Conservation (phyloP, 495 filamentous ascomycete species). For the Hypoxylon cercidicola region DNA sequence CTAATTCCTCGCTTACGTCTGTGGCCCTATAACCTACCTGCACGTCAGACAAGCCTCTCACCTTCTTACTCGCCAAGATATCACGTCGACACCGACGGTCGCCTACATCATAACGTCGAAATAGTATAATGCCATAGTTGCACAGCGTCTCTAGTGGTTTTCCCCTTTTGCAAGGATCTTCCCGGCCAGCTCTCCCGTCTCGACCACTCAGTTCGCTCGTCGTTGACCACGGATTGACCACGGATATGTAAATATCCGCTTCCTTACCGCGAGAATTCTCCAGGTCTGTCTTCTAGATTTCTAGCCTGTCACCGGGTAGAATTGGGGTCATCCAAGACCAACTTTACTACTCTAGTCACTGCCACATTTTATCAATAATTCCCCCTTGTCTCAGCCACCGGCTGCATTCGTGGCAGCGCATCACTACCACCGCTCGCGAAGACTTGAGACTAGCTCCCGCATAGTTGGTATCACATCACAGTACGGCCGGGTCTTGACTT, state of each 20-base stretch:
- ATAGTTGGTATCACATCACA: constrained; percentile 29
- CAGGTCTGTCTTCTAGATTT: constrained; percentile 22
- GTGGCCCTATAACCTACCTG: constrained; percentile 25
- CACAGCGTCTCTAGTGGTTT: constrained; percentile 35
- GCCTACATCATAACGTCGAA: constrained; percentile 25
- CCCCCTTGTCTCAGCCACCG: constrained; percentile 27
- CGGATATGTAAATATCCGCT: constrained; percentile 43
- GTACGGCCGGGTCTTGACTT: constrained; percentile 19
- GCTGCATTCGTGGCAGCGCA: constrained; percentile 18
- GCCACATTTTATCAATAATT: constrained; percentile 28
- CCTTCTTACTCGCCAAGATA: constrained; percentile 18
- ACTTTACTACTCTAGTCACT: constrained; percentile 18
- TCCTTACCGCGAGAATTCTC: constrained; percentile 26
- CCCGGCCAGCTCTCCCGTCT: constrained; percentile 27
- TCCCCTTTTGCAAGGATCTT: constrained; percentile 33
- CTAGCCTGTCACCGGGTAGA: constrained; percentile 33
- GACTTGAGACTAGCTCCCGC: constrained; percentile 16
- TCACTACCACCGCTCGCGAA: constrained; percentile 11
- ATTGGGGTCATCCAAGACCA: constrained; percentile 29
- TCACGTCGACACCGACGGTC: constrained; percentile 25
- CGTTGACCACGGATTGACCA: constrained; percentile 36
- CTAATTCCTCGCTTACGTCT: constrained; percentile 31
- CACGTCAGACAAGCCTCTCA: constrained; percentile 32
- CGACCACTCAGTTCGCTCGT: constrained; percentile 35
- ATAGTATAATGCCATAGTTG: constrained; percentile 37